Evolutionary conservation across 2,329 filamentous ascomycete genomes (phyloP).

Genomic region (Leptographium wingfieldii): DNA sequence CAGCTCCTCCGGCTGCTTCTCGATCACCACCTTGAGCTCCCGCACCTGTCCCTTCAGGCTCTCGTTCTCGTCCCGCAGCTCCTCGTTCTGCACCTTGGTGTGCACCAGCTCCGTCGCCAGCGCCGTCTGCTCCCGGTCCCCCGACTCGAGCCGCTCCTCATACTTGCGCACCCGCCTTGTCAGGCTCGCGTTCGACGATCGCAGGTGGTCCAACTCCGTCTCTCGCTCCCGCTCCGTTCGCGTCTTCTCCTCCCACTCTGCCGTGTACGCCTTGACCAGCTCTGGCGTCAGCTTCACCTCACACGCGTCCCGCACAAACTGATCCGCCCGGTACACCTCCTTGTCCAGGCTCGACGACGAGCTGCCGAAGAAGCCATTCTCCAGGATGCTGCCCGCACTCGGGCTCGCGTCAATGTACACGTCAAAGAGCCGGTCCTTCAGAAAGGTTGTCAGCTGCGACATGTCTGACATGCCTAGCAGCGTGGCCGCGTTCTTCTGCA

Average conservation of each 20-base stretch:
- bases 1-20: conserved; percentile 79
- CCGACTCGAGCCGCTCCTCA: conserved; percentile 77
- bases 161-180: conserved; percentile 68
- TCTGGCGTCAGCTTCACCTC: conserved; percentile 75
- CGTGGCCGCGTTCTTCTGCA: conserved; percentile 80
- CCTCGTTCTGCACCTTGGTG: conserved; percentile 87
- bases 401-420: conserved; percentile 93
- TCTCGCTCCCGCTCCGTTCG: conserved; percentile 73
- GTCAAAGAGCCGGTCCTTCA: conserved; percentile 91
- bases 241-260: conserved; percentile 88
- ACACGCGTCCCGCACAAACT: conserved; percentile 86
- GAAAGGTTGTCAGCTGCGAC: conserved; percentile 72
- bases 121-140: conserved; percentile 80
- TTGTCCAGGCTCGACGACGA: conserved; percentile 83
- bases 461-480: conserved; percentile 83
- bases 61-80: conserved; percentile 81
- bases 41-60: conserved; percentile 71
- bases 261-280: conserved; percentile 64
- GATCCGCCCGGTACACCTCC: conserved; percentile 88
- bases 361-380: conserved; percentile 94
- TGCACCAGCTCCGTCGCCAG: conserved; percentile 85
- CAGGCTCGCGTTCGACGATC: conserved; percentile 51
- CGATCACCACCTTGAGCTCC: conserved; percentile 75
- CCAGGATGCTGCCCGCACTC: conserved; percentile 81
- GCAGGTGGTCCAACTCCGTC: conserved; percentile 63